phyloP scores from a whole-genome alignment of 495 filamentous ascomycete genomes.

The Aspergillus bertholletiae region DNA sequence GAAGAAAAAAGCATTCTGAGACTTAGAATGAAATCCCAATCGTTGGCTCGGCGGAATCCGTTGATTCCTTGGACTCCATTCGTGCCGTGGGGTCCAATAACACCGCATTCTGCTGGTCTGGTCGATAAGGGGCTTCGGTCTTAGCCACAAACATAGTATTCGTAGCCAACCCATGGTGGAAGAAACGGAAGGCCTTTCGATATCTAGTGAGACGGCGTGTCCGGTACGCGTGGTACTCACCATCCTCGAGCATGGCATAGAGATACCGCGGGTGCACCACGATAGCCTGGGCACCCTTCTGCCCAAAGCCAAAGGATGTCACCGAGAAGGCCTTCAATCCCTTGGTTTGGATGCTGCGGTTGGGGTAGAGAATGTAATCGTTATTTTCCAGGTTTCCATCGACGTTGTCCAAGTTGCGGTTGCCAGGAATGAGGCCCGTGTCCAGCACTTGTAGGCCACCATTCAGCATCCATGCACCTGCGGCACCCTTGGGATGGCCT shows the following conservation, averaged over 20 bases:
- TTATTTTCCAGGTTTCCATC: conserved; percentile 95
- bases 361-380: conserved; percentile 96
- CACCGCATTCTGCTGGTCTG: too few relatives aligned
- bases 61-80: too few relatives aligned
- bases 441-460: conserved; percentile 93
- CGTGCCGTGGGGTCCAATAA: too few relatives aligned
- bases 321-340: conserved; percentile 97
- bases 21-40: too few relatives aligned
- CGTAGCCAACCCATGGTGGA: conserved; percentile 95
- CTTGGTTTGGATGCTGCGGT: conserved; percentile 92
- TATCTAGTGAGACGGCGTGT: conserved; percentile 85
- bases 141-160: conserved; percentile 97
- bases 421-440: conserved; percentile 88
- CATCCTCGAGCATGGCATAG: conserved; percentile 83
- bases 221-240: conserved; percentile 78
- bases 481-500: conserved; percentile 98
- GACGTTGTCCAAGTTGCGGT: conserved; percentile 97
- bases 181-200: conserved; percentile 97
- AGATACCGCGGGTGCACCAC: conserved; percentile 96
- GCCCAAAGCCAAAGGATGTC: conserved; percentile 98
- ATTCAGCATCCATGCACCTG: conserved; percentile 99
- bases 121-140: conserved; percentile 82
- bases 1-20: too few relatives aligned
- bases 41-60: too few relatives aligned
- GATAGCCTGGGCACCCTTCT: conserved; percentile 97